Evolutionary conservation across 1,284 basidiomycete genomes (phyloP).

Genomic region (Golubevia sp.): DNA sequence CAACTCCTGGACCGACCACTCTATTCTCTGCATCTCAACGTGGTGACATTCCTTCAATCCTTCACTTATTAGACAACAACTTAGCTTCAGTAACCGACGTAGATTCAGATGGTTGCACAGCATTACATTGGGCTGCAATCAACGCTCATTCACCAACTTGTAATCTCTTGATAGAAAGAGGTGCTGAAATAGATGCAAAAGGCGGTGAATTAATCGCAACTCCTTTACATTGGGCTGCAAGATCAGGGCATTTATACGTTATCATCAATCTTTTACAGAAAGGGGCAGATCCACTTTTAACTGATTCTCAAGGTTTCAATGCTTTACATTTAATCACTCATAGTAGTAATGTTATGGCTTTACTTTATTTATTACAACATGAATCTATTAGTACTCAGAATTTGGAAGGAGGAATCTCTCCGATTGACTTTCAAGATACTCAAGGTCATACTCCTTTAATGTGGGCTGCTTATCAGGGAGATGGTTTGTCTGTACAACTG

Average conservation of each 20-base stretch:
- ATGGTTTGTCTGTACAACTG: constrained; percentile 90
- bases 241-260: constrained; percentile 90
- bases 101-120: constrained; percentile 88
- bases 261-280: constrained; percentile 86
- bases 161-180: constrained; percentile 74
- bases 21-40: constrained; percentile 84
- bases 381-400: constrained; percentile 71
- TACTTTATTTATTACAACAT: constrained; percentile 81
- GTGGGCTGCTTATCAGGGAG: constrained; percentile 99
- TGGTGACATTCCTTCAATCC: constrained; percentile 76
- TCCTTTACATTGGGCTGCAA: constrained; percentile 95
- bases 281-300: constrained; percentile 87
- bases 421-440: constrained; percentile 67
- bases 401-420: not conserved
- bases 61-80: constrained; percentile 74
- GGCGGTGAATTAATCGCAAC: constrained; percentile 96
- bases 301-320: constrained; percentile 95
- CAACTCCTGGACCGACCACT: not conserved
- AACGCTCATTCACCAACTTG: constrained; percentile 71
- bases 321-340: constrained; percentile 92
- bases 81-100: constrained; percentile 76
- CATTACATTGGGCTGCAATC: constrained; percentile 95
- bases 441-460: constrained; percentile 94
- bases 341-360: constrained; percentile 88
- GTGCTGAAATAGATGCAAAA: constrained; percentile 90